Conservation (phyloP, 257 asterid genomes). For the Hygrophila difformis region DNA sequence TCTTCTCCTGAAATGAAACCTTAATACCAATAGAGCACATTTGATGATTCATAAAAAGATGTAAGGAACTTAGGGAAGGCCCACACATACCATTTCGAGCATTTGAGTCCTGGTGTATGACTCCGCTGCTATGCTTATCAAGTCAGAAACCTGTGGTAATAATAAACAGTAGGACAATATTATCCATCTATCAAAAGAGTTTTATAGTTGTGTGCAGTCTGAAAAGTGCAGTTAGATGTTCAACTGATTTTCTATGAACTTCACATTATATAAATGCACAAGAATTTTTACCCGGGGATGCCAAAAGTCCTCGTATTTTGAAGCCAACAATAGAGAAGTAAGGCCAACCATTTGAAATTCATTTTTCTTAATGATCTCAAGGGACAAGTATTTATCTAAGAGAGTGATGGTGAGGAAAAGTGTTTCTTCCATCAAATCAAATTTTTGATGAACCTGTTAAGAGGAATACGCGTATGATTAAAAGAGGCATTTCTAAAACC, state of each 20-base stretch:
- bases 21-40: not conserved
- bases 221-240: not conserved
- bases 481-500: conserved; percentile 1
- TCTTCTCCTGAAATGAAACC: conserved; percentile 55
- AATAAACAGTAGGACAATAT: conserved; percentile 5
- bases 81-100: conserved; percentile 69
- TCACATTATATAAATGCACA: conserved; percentile 12
- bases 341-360: conserved; percentile 94
- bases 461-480: not conserved
- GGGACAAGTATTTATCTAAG: conserved; percentile 64
- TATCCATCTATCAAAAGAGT: too few relatives aligned
- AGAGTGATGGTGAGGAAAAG: conserved; percentile 77
- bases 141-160: conserved; percentile 59
- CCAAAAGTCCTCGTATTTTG: conserved; percentile 96
- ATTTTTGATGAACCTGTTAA: conserved; percentile 78
- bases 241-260: not conserved
- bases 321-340: conserved; percentile 87
- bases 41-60: not conserved
- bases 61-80: not conserved
- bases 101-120: conserved; percentile 69
- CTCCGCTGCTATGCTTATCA: conserved; percentile 76
- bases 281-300: conserved; percentile 72
- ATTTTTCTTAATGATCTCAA: conserved; percentile 49
- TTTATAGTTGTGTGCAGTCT: too few relatives aligned
- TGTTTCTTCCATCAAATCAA: conserved; percentile 88